Conservation (phyloP, 1,139 yeast genomes). For the Debaryomycetaceae sp. region DNA sequence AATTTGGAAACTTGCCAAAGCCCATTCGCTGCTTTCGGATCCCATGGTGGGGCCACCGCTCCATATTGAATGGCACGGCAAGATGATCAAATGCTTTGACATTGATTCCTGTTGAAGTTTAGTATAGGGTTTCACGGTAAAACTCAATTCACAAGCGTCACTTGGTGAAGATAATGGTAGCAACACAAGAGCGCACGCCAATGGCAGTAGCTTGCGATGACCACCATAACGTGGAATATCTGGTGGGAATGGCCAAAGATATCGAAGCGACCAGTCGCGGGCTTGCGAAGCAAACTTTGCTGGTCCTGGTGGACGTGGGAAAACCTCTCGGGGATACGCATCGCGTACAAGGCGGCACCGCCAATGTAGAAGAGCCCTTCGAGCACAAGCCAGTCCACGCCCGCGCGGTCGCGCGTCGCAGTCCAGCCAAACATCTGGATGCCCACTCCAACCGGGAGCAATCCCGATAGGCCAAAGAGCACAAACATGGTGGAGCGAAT, state of each 20-base stretch:
- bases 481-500: constrained; percentile 73
- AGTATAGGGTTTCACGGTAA: not conserved
- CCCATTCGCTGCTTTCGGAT: constrained; percentile 42
- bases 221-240: constrained; percentile 74
- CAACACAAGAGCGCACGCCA: constrained; percentile 54
- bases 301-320: constrained; percentile 41
- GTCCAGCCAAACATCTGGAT: constrained; percentile 19
- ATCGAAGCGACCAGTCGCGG: constrained; percentile 39
- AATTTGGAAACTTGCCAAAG: constrained; percentile 51
- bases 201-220: constrained; percentile 71
- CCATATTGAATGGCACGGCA: constrained; percentile 70
- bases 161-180: constrained; percentile 39
- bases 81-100: constrained; percentile 20
- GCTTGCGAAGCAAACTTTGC: constrained; percentile 6
- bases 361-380: constrained; percentile 68
- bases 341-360: constrained; percentile 76
- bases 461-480: constrained; percentile 69
- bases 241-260: constrained; percentile 81
- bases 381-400: constrained; percentile 46
- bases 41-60: constrained; percentile 26
- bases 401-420: constrained; percentile 41
- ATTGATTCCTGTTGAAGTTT: too few species aligned
- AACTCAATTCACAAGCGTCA: not conserved
- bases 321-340: constrained; percentile 65
- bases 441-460: constrained; percentile 56